Evolutionary conservation across 1,284 basidiomycete genomes (phyloP).

Genomic region (Termitomyces sp.): DNA sequence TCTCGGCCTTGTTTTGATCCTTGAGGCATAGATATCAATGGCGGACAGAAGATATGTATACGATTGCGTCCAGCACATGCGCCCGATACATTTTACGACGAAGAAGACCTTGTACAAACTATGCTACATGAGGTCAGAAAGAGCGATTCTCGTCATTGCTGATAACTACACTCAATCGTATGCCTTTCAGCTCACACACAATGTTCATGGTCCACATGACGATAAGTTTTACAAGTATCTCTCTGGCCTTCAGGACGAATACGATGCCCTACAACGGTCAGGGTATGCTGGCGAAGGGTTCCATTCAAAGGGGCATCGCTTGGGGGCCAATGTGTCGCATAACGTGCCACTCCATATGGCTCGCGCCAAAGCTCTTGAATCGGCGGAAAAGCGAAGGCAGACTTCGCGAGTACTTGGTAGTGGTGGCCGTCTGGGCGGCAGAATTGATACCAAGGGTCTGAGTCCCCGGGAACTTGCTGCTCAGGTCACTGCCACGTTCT

Average conservation of each 20-base stretch:
- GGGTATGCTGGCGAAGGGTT: constrained; percentile 85
- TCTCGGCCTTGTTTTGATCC: constrained; percentile 1
- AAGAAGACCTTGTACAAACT: constrained; percentile 67
- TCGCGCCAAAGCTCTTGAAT: constrained; percentile 61
- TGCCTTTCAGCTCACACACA: constrained; percentile 70
- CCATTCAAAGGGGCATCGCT: constrained; percentile 59
- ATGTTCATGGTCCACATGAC: constrained; percentile 83
- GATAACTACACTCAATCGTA: background rate
- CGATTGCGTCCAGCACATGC: constrained; percentile 68
- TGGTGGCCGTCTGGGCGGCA: constrained; percentile 48
- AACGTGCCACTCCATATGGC: constrained; percentile 62
- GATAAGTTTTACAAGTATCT: constrained; percentile 79
- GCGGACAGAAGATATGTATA: constrained; percentile 75
- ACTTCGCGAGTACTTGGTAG: constrained; percentile 45
- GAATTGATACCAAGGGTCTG: constrained; percentile 33
- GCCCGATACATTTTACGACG: constrained; percentile 70
- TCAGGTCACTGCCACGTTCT: constrained; percentile 45
- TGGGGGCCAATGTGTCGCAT: constrained; percentile 61
- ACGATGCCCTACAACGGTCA: constrained; percentile 64
- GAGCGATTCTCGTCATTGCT: background rate
- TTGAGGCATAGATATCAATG: constrained; percentile 59
- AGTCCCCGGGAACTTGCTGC: constrained; percentile 71
- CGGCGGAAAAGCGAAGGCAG: constrained; percentile 67
- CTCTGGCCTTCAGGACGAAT: constrained; percentile 75
- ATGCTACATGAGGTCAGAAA: constrained; percentile 80